Evolutionary conservation across 2,329 filamentous ascomycete genomes (phyloP).

Genomic region (Samsoniella hepiali): DNA sequence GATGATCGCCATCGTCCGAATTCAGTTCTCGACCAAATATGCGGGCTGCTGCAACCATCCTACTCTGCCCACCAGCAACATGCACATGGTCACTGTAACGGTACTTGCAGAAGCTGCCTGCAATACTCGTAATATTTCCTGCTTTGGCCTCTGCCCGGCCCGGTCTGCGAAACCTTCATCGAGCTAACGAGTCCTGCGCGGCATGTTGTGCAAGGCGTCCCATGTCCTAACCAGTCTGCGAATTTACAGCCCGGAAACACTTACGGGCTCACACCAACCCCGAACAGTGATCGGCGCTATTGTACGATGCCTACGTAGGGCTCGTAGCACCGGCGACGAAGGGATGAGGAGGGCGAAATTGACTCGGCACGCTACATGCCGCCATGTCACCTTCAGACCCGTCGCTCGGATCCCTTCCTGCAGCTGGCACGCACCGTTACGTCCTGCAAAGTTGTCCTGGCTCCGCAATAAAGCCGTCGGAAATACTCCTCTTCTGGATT

Average conservation of each 20-base stretch:
- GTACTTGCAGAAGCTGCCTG: background rate
- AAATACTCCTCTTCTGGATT: background rate
- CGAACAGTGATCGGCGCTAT: background rate
- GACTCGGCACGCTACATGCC: background rate
- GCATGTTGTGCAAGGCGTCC: no score
- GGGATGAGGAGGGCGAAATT: background rate
- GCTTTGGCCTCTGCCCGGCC: background rate
- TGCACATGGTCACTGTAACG: background rate
- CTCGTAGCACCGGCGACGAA: background rate
- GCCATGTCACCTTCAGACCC: background rate
- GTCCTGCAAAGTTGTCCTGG: background rate
- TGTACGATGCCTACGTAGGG: background rate
- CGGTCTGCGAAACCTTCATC: background rate
- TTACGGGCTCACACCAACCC: background rate
- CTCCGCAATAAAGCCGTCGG: conserved; percentile 1
- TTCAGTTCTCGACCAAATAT: background rate
- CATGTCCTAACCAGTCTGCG: no score
- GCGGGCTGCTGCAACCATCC: background rate
- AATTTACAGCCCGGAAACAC: no score
- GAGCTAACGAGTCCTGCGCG: background rate
- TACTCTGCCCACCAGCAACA: background rate
- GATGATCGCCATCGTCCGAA: background rate
- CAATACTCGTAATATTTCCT: conserved; percentile 2
- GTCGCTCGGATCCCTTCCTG: background rate
- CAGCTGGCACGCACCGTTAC: background rate